Evolutionary conservation across 2,329 filamentous ascomycete species (phyloP), one percentile per base, ranked within the genome.

Genomic region (Ophiostoma montium): DNA sequence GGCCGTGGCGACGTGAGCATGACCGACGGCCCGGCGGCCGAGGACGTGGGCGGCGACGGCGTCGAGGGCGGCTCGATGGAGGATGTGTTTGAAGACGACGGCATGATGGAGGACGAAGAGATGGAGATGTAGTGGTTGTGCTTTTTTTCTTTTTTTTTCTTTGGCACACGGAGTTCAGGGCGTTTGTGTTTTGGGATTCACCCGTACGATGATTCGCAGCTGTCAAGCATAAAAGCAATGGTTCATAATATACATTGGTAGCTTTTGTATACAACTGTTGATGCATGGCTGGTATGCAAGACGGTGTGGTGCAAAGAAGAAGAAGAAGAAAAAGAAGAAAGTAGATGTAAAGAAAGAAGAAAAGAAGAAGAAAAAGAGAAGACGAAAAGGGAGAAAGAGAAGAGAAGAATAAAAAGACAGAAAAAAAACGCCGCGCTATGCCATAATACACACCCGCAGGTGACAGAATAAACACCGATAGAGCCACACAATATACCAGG

Each of bases 11-110:
- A 56, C 31, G 58, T 62, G 16, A 54, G 60, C 10, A 67, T 66
- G 13, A 69, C 66, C 7, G 71, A 72, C 52, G 70, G 71, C 3
- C 27, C 38, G 15, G 71, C 69, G 1, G 67, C 74, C 45, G 74
- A 75, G 47, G 75, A 78, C 56, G 67, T 77, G 51, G 74, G 68
- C 3, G 69, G 69, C 38, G 71, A 75, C 56, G 70, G 68, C 45
- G 72, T 76, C 54, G 70, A 78, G 59, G 76, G 78, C 46, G 63
- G 63, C 11, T 63, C 62, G 5, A 74, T 76, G 68, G 74, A 70
- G 21, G 72, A 74, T 44, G 55, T 65, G 2, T 65, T 65, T 57
- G 63, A 59, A 21, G 61, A 64, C 50, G 61, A 63, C 42, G 53
- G 35, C n/a, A 41, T 53, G 57, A 59, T 59, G 49, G 59, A 62